Evolutionary conservation across 108 stramenopile species (phyloP).

Genomic region (Bacterosira constricta): DNA sequence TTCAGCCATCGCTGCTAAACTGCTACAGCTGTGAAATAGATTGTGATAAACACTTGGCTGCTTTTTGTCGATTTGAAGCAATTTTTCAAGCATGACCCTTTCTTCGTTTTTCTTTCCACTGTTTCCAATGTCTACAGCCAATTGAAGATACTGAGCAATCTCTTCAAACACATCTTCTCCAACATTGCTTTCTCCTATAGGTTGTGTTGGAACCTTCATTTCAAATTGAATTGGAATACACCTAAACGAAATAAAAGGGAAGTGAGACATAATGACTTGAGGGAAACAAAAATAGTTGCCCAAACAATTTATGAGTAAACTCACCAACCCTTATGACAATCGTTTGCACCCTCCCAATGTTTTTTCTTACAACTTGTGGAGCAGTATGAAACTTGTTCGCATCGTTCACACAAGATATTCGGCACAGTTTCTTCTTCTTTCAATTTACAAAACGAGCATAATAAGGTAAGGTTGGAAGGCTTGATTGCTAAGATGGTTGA

Average conservation of each 20-base stretch:
- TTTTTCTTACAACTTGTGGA: neutral
- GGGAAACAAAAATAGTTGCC: neutral
- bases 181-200: too few relatives aligned
- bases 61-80: neutral
- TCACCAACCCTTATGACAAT: constrained; percentile 8
- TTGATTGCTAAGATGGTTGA: neutral
- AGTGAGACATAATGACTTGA: neutral
- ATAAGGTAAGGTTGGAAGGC: neutral
- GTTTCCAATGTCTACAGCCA: neutral
- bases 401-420: neutral
- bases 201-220: too few relatives aligned
- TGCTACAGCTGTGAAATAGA: neutral
- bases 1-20: neutral
- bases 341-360: neutral
- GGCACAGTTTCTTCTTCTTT: neutral
- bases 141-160: neutral
- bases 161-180: too few relatives aligned
- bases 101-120: constrained; percentile 2
- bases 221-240: too few relatives aligned
- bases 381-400: neutral
- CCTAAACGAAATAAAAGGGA: too few relatives aligned
- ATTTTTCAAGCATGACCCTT: constrained; percentile 3
- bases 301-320: neutral
- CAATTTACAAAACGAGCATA: constrained; percentile 7
- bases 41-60: neutral